Conservation (phyloP, 129 eudicot species). For the Flaveria ramosissima region DNA sequence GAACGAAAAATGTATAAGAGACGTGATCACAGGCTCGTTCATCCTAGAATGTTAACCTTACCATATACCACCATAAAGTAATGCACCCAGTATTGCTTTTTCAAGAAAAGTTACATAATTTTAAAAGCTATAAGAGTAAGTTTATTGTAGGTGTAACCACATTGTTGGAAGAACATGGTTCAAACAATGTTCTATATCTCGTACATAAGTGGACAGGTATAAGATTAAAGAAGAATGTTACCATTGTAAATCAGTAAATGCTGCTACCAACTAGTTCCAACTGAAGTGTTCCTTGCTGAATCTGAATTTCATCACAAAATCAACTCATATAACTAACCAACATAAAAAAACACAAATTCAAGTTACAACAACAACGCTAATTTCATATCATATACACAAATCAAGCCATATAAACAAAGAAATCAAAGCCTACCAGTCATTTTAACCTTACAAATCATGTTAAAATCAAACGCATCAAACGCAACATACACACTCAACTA, state of each 20-base stretch:
- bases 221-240: not conserved
- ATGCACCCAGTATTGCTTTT: constrained; percentile 8
- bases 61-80: constrained; percentile 8
- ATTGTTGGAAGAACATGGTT: not conserved
- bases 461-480: not conserved
- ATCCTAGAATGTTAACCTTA: constrained; percentile 17
- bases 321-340: not conserved
- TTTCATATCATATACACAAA: not conserved
- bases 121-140: not conserved
- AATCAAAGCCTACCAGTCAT: too few species aligned
- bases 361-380: not conserved
- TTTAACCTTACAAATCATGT: not conserved
- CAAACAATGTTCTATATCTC: not conserved
- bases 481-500: not conserved
- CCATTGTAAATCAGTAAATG: constrained; percentile 38
- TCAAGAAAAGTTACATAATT: not conserved
- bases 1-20: not conserved
- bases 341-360: not conserved
- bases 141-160: not conserved
- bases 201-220: not conserved
- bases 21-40: not conserved
- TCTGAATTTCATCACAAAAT: constrained; percentile 20
- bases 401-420: not conserved
- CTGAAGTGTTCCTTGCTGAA: constrained; percentile 19
- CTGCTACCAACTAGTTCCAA: constrained; percentile 20